Evolutionary conservation across 805 yeast genomes (phyloP).

Genomic region (Candida parachauliodes): DNA sequence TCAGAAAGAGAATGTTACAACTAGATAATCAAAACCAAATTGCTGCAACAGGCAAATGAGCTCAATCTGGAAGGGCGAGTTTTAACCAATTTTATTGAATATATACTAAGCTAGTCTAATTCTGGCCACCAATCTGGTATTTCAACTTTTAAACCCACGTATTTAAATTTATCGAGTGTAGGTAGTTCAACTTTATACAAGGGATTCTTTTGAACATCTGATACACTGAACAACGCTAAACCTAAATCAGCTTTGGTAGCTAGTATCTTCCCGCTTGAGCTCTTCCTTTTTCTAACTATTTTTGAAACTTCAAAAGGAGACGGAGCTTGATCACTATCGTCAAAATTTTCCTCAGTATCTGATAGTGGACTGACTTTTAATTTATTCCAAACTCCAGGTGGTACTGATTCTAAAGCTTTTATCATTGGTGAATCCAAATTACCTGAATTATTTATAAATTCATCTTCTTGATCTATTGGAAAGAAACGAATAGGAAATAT

Average conservation of each 20-base stretch:
- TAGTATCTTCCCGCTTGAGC: slow-evolving; percentile 59
- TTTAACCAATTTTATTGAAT: not conserved
- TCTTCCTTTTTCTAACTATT: slow-evolving; percentile 29
- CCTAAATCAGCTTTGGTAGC: slow-evolving; percentile 59
- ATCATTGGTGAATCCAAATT: too few species aligned
- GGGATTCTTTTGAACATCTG: slow-evolving; percentile 43
- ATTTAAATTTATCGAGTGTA: slow-evolving; percentile 16
- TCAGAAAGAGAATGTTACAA: slow-evolving; percentile 1
- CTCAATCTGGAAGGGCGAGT: not conserved
- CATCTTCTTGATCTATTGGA: slow-evolving; percentile 12
- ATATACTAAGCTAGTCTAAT: too few species aligned
- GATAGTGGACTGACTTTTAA: slow-evolving; percentile 20
- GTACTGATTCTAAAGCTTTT: slow-evolving; percentile 12
- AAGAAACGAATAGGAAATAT: slow-evolving; percentile 59
- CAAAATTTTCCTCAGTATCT: slow-evolving; percentile 11
- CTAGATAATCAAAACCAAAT: too few species aligned
- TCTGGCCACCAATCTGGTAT: slow-evolving; percentile 74
- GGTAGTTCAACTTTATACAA: slow-evolving; percentile 28
- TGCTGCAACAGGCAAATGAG: too few species aligned
- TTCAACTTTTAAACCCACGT: slow-evolving; percentile 47
- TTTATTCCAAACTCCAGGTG: slow-evolving; percentile 12
- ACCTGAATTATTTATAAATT: slow-evolving; percentile 4
- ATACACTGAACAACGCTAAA: slow-evolving; percentile 52
- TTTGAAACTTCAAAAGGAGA: slow-evolving; percentile 41
- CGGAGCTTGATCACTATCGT: slow-evolving; percentile 1